Conservation (phyloP, 2,329 filamentous ascomycete species). For the Ophiostoma populinum region DNA sequence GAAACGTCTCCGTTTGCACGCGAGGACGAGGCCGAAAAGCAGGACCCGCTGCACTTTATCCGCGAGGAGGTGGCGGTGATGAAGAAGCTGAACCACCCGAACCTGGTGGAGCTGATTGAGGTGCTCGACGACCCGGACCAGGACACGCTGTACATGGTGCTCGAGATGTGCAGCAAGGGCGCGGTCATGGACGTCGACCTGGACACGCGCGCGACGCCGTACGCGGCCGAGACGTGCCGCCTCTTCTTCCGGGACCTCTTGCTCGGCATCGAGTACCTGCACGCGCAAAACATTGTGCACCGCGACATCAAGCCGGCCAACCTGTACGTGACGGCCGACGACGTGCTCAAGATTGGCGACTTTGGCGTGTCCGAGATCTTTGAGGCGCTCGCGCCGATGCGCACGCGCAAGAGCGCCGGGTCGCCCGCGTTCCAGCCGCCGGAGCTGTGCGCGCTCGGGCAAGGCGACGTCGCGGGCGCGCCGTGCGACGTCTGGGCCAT, state of each 20-base stretch:
- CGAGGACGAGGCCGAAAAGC: conserved; percentile 41
- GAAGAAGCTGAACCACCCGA: conserved; percentile 94
- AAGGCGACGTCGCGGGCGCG: conserved; percentile 73
- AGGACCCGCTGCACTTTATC: conserved; percentile 65
- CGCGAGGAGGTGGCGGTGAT: conserved; percentile 96
- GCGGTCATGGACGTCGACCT: conserved; percentile 92
- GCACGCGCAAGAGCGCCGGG: conserved; percentile 79
- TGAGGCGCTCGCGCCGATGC: conserved; percentile 69
- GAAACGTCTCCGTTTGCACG: no score
- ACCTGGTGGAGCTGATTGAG: conserved; percentile 84
- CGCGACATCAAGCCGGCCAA: conserved; percentile 98
- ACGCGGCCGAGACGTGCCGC: conserved; percentile 64
- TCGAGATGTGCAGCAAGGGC: conserved; percentile 98
- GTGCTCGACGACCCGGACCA: conserved; percentile 91
- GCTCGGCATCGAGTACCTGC: conserved; percentile 88
- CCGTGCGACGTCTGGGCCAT: conserved; percentile 97
- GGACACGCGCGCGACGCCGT: conserved; percentile 67
- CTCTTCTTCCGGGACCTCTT: conserved; percentile 93
- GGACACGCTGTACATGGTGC: conserved; percentile 94
- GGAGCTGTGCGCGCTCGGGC: conserved; percentile 73
- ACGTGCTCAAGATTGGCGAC: conserved; percentile 92
- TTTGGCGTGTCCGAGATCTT: conserved; percentile 99
- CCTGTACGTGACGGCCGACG: conserved; percentile 71
- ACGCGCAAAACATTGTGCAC: conserved; percentile 87
- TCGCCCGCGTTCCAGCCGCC: conserved; percentile 90